phyloP scores from a whole-genome alignment of 1,139 yeast genomes.

The Blastobotrys serpentis region DNA sequence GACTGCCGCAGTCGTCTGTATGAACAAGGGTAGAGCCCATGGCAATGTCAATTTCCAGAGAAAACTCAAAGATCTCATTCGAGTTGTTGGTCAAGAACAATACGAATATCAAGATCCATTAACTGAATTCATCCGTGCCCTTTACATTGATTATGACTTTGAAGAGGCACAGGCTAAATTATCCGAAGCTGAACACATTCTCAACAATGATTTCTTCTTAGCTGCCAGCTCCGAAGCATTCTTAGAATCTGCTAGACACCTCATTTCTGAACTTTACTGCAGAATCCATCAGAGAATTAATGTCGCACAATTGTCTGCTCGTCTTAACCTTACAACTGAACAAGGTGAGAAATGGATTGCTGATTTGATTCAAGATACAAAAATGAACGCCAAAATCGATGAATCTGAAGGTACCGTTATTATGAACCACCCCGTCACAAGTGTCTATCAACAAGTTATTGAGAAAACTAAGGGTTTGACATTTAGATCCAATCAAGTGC shows the following conservation, averaged over 20 bases:
- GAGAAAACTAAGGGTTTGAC: slow-evolving; percentile 61
- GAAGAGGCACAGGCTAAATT: slow-evolving; percentile 50
- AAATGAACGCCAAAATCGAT: slow-evolving; percentile 52
- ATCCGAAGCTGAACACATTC: slow-evolving; percentile 46
- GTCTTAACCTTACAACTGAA: slow-evolving; percentile 46
- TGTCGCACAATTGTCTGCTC: slow-evolving; percentile 44
- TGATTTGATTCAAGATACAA: slow-evolving; percentile 48
- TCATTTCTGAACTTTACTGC: slow-evolving; percentile 53
- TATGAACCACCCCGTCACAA: slow-evolving; percentile 47
- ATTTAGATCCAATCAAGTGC: slow-evolving; percentile 55
- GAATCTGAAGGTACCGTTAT: slow-evolving; percentile 49
- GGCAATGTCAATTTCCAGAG: slow-evolving; percentile 45
- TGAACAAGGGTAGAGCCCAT: slow-evolving; percentile 38
- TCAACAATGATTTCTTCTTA: slow-evolving; percentile 56
- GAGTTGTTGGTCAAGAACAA: slow-evolving; percentile 55
- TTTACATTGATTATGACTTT: slow-evolving; percentile 57
- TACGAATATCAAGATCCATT: slow-evolving; percentile 64
- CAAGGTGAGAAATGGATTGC: slow-evolving; percentile 54
- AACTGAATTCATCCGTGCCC: slow-evolving; percentile 52
- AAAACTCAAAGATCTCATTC: slow-evolving; percentile 54
- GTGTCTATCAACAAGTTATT: slow-evolving; percentile 56
- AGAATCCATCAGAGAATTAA: slow-evolving; percentile 53
- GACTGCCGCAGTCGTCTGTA: slow-evolving; percentile 54
- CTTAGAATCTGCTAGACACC: slow-evolving; percentile 48
- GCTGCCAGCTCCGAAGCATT: slow-evolving; percentile 45